Conservation (phyloP, 768 basidiomycete genomes). For the Leccinellum rugosiceps region DNA sequence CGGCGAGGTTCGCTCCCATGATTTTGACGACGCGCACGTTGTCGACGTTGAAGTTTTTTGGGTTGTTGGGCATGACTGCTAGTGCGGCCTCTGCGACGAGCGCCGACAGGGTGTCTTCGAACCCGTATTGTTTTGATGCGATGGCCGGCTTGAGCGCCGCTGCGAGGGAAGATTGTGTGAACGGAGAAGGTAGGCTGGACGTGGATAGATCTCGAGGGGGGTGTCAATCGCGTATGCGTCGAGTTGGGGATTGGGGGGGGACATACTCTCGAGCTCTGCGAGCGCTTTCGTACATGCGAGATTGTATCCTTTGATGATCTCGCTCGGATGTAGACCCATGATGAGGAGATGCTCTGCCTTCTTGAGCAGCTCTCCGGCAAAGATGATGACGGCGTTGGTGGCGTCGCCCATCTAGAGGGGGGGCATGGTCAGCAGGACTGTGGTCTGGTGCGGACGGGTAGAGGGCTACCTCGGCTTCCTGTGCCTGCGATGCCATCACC, state of each 20-base stretch:
- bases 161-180: slow-evolving; percentile 65
- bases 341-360: slow-evolving; percentile 88
- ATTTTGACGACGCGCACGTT: slow-evolving; percentile 99
- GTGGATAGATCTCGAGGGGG: slow-evolving; percentile 62
- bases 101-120: slow-evolving; percentile 74
- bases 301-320: slow-evolving; percentile 94
- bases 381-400: slow-evolving; percentile 92
- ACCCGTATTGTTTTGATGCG: slow-evolving; percentile 96
- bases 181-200: slow-evolving; percentile 65
- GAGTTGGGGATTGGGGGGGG: slow-evolving; percentile 33
- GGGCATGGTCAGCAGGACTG: background rate
- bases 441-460: slow-evolving; percentile 5
- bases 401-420: slow-evolving; percentile 86
- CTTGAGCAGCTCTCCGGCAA: slow-evolving; percentile 93
- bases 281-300: slow-evolving; percentile 82
- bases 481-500: slow-evolving; percentile 98
- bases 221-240: slow-evolving; percentile 12
- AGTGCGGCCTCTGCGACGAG: slow-evolving; percentile 94
- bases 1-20: slow-evolving; percentile 86
- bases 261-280: slow-evolving; percentile 87
- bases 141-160: slow-evolving; percentile 86
- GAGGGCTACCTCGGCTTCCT: slow-evolving; percentile 79
- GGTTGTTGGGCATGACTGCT: slow-evolving; percentile 84
- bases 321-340: slow-evolving; percentile 97
- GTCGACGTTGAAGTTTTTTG: slow-evolving; percentile 95